These are phyloP conservation scores for Zizania latifolia DNA, from an alignment of 176 grass and related monocot species.

Conservation along the genomic window DNA sequence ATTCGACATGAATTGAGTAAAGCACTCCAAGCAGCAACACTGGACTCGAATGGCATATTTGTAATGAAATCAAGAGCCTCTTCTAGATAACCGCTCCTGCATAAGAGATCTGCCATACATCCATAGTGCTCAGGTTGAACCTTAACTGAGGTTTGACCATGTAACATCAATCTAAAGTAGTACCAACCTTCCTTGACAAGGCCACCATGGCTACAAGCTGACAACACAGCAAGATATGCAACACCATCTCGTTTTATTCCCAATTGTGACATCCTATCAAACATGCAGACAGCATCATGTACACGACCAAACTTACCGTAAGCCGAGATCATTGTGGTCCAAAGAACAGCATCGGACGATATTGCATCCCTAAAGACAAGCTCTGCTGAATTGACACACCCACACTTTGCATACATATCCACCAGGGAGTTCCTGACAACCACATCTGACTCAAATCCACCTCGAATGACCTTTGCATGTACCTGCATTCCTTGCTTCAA, in stretches of 20 bases:
- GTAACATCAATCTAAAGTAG: slow-evolving; percentile 41
- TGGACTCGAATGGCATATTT: slow-evolving; percentile 36
- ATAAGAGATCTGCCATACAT: slow-evolving; percentile 59
- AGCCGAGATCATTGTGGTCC: slow-evolving; percentile 61
- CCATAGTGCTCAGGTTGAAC: slow-evolving; percentile 45
- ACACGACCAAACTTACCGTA: slow-evolving; percentile 43
- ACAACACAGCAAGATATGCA: slow-evolving; percentile 45
- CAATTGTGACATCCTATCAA: slow-evolving; percentile 48
- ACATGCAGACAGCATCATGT: slow-evolving; percentile 29
- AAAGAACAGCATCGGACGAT: slow-evolving; percentile 35
- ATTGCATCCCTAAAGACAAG: slow-evolving; percentile 13
- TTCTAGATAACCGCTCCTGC: slow-evolving; percentile 42
- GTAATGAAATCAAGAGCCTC: slow-evolving; percentile 52
- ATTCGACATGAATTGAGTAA: slow-evolving; percentile 47
- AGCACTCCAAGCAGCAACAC: slow-evolving; percentile 48
- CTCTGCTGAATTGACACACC: slow-evolving; percentile 39
- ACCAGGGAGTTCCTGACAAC: slow-evolving; percentile 50
- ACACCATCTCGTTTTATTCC: slow-evolving; percentile 43
- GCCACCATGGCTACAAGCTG: slow-evolving; percentile 59
- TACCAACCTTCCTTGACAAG: slow-evolving; percentile 46
- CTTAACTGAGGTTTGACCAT: slow-evolving; percentile 16
- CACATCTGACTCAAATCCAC: slow-evolving; percentile 31
- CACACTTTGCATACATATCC: slow-evolving; percentile 67
- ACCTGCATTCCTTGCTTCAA: slow-evolving; percentile 46
- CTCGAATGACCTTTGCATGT: slow-evolving; percentile 27